A percentile compares a stretch with the other conserved stretches of the same genome.
Conservation (phyloP, 179 eudicot species). For the Amaranthus tricolor region DNA sequence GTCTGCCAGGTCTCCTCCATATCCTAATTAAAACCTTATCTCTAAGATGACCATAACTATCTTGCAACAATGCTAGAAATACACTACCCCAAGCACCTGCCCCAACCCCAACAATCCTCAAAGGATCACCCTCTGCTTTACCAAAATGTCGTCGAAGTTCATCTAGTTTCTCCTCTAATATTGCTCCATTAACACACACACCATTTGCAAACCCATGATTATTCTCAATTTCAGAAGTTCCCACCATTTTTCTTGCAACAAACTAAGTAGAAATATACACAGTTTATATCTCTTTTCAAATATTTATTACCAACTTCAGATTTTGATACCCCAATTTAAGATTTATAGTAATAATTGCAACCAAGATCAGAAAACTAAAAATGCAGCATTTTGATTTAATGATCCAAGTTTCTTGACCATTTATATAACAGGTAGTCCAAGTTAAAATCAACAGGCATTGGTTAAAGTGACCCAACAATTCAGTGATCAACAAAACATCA, state of each 20-base stretch:
- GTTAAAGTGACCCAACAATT: background rate
- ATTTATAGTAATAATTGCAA: background rate
- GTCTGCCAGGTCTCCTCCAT: constrained; percentile 89
- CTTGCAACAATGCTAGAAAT: constrained; percentile 79
- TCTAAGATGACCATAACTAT: constrained; percentile 69
- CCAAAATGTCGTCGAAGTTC: constrained; percentile 60
- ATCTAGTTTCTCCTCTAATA: constrained; percentile 58
- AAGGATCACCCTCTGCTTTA: constrained; percentile 66
- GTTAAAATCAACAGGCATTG: background rate
- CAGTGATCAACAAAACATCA: background rate
- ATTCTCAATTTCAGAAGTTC: constrained; percentile 28
- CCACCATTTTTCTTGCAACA: constrained; percentile 40
- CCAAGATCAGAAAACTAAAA: background rate
- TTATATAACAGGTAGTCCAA: background rate
- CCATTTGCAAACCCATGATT: constrained; percentile 36
- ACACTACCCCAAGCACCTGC: constrained; percentile 99
- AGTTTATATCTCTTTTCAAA: no score
- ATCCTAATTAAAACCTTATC: constrained; percentile 82
- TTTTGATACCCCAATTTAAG: background rate
- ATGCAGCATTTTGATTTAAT: constrained; percentile 3
- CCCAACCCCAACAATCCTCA: constrained; percentile 88
- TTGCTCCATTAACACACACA: constrained; percentile 27
- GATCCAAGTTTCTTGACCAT: background rate
- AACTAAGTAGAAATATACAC: background rate
- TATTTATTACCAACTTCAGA: background rate